Percentiles rank a stretch among this genome's conserved stretches.
Conservation (phyloP, 2,329 filamentous ascomycete genomes). For the Microsporum audouinii region DNA sequence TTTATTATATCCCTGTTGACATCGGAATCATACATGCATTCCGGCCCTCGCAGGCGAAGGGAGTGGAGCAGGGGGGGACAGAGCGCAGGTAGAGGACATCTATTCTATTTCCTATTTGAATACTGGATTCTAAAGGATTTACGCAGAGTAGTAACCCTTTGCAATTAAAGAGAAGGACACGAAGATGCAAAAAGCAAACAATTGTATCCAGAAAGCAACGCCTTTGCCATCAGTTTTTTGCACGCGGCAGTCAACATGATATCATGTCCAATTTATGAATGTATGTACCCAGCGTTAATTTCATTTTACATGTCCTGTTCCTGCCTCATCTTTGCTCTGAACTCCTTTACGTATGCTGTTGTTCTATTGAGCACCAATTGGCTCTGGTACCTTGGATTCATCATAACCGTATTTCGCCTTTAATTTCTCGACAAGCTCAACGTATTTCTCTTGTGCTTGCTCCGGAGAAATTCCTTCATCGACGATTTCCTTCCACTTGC, state of each 20-base stretch:
- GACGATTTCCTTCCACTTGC: constrained; percentile 60
- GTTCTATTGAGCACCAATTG: constrained; percentile 13
- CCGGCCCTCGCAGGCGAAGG: neutral
- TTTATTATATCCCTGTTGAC: neutral
- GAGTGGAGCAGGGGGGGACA: neutral
- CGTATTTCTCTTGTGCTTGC: constrained; percentile 65
- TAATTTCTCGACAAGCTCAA: constrained; percentile 58
- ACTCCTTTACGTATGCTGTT: neutral
- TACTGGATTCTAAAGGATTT: neutral
- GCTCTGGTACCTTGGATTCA: constrained; percentile 14
- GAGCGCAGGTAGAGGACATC: neutral
- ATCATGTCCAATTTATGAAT: neutral
- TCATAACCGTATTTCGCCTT: constrained; percentile 52
- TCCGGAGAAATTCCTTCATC: constrained; percentile 52
- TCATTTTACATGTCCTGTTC: constrained; percentile 1
- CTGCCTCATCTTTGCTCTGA: neutral
- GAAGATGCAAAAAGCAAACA: neutral
- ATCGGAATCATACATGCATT: neutral
- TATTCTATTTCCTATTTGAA: neutral
- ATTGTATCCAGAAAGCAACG: neutral
- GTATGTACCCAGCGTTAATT: constrained; percentile 1
- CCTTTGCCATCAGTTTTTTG: neutral
- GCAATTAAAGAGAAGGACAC: neutral
- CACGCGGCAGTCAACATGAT: constrained; percentile 1
- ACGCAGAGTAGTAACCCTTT: neutral